phyloP scores from a whole-genome alignment of 768 basidiomycete genomes.

The Pleurotus eryngii region DNA sequence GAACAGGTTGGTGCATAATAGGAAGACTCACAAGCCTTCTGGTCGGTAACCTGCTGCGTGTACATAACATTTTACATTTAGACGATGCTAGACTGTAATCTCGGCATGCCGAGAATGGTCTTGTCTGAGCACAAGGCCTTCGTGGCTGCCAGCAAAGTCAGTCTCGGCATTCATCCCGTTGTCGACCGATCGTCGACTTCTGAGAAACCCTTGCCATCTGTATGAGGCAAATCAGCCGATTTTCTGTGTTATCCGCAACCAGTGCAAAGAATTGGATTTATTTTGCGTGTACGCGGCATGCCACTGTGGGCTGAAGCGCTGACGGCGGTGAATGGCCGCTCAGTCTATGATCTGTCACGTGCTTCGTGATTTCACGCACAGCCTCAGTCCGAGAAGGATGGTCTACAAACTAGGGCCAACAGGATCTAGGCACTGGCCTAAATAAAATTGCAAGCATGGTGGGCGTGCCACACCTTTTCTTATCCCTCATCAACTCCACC shows the following conservation, averaged over 20 bases:
- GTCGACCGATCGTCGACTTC: too few species aligned
- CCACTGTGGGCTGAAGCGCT: too few species aligned
- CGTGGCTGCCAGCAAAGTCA: constrained; percentile 2
- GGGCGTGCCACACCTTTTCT: constrained; percentile 7
- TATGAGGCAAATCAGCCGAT: too few species aligned
- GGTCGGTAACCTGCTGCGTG: too few species aligned
- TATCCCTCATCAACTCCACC: constrained; percentile 6
- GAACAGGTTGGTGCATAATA: too few species aligned
- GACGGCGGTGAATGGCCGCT: constrained; percentile 1
- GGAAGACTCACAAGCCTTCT: too few species aligned
- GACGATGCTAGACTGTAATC: not conserved
- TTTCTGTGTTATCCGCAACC: too few species aligned
- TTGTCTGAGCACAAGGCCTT: not conserved
- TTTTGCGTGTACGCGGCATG: not conserved
- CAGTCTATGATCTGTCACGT: not conserved
- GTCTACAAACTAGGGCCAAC: constrained; percentile 1
- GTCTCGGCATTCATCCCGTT: not conserved
- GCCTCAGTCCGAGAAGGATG: constrained; percentile 7
- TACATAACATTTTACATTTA: not conserved
- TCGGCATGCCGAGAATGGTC: constrained; percentile 5
- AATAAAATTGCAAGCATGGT: constrained; percentile 3
- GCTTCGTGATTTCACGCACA: not conserved
- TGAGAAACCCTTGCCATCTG: too few species aligned
- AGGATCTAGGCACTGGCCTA: constrained; percentile 7
- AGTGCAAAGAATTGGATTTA: too few species aligned